phyloP scores from a whole-genome alignment of 495 filamentous ascomycete species.

The Letharia columbiana region DNA sequence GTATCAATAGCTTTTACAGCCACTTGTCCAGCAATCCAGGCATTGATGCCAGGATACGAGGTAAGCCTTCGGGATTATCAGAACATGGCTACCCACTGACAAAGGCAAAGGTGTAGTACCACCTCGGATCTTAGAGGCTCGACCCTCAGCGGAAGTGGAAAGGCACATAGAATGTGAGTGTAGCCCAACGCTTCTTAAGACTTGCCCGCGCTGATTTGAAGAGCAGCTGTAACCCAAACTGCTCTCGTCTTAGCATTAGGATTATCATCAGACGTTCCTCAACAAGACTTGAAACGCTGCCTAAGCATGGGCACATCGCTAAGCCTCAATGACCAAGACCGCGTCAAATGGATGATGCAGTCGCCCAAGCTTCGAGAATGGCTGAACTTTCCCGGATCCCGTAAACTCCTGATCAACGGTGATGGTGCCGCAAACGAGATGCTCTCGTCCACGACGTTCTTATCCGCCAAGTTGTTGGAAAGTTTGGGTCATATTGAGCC shows the following conservation, averaged over 20 bases:
- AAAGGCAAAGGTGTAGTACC: background rate
- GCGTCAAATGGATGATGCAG: constrained; percentile 7
- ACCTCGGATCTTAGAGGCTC: background rate
- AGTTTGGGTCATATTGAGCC: background rate
- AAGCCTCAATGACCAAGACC: background rate
- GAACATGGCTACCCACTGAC: background rate
- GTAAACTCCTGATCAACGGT: constrained; percentile 1
- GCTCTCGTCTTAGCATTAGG: background rate
- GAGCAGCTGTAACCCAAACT: background rate
- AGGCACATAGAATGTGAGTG: background rate
- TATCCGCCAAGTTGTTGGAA: constrained; percentile 5
- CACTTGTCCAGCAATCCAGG: background rate
- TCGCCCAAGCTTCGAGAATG: background rate
- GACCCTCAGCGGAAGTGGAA: background rate
- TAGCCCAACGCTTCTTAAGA: background rate
- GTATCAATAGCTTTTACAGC: constrained; percentile 3
- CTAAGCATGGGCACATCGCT: background rate
- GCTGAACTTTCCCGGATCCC: background rate
- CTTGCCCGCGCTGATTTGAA: background rate
- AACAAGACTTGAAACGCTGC: constrained; percentile 1
- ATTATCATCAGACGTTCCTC: background rate
- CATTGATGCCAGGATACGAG: constrained; percentile 1
- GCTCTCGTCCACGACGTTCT: constrained; percentile 5
- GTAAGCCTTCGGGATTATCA: background rate
- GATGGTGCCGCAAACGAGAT: background rate